Conservation (phyloP, 129 eudicot species). For the Dittrichia graveolens region DNA sequence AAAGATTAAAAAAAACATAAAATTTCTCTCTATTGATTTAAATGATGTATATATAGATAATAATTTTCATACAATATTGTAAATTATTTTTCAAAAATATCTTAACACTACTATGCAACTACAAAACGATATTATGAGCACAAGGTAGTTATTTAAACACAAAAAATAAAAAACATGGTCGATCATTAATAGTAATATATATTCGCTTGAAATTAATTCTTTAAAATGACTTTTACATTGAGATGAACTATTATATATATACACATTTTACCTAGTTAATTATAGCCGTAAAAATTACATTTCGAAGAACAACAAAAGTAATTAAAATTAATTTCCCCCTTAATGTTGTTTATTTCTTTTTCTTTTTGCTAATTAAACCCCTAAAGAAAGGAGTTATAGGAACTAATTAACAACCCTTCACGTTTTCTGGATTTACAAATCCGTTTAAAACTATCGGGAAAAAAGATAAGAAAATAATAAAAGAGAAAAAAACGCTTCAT, state of each 20-base stretch:
- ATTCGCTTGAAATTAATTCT: neutral
- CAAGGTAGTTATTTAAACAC: too few species aligned
- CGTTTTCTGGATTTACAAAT: conserved; percentile 26
- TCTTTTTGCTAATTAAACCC: conserved; percentile 19
- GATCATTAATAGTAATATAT: neutral
- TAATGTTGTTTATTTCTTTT: conserved; percentile 22
- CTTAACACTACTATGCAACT: too few species aligned
- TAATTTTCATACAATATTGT: too few species aligned
- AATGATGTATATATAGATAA: too few species aligned
- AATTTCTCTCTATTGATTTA: too few species aligned
- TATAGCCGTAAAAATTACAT: too few species aligned
- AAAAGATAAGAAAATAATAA: conserved; percentile 22
- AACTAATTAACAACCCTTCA: conserved; percentile 10
- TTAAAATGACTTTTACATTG: neutral
- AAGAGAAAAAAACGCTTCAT: neutral
- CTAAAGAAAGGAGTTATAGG: conserved; percentile 18
- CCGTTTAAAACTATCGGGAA: conserved; percentile 24
- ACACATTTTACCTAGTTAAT: too few species aligned
- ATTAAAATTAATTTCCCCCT: neutral
- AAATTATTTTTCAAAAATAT: too few species aligned
- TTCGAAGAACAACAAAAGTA: neutral
- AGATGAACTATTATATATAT: neutral
- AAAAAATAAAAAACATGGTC: neutral
- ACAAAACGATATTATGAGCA: too few species aligned
- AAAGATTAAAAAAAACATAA: too few species aligned